Evolutionary conservation across 192 early-diverging fungal species (phyloP), one percentile per base, ranked within the genome.

Genomic region (Backusella australiensis): DNA sequence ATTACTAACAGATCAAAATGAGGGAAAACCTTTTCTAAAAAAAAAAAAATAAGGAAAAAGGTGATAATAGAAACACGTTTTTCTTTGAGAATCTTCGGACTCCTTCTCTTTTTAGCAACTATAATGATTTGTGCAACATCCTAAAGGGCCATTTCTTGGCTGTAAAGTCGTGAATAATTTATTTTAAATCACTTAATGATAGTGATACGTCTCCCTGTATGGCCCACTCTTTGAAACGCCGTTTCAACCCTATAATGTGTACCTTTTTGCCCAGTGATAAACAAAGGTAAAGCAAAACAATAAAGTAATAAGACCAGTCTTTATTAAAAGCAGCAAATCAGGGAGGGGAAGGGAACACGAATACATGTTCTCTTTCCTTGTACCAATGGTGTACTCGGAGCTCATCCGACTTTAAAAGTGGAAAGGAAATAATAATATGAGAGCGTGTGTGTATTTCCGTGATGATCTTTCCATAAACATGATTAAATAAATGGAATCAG

Each of bases 271-370:
- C n/a, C 17, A 38, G 32, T 15, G 36, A 34, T 19, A 35, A 6
- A 35, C 21, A 21, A 19, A 9, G 23, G 7, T 23, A 69, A 69
- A 12, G 2, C 21, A 69, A 69, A 35, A 38, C 34, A 67, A 32
- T 36, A 69, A 26, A 41, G 56, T 63, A 63, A 63, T 63, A 63
- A 63, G 56, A 63, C 11, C 56, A 63, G 56, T 12, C 26, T 63
- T 63, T 63, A 63, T 63, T 63, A 29, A 63, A 63, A 63, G 56
- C 56, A 63, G 56, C 56, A 63, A 63, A 63, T 63, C 23, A 63
- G n/a, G 56, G 11, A 21, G 53, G n/a, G 12, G 39, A 11, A n/a
- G 4, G 19, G 21, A 21, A 68, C 6, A 69, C 35, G 21, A 67
- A 67, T 15, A 67, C 6, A 12, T 21, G 4, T 69, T 41, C 41